Base-by-base conservation (phyloP, 257 asterid genomes). In the Nicotiana otophora region DNA sequence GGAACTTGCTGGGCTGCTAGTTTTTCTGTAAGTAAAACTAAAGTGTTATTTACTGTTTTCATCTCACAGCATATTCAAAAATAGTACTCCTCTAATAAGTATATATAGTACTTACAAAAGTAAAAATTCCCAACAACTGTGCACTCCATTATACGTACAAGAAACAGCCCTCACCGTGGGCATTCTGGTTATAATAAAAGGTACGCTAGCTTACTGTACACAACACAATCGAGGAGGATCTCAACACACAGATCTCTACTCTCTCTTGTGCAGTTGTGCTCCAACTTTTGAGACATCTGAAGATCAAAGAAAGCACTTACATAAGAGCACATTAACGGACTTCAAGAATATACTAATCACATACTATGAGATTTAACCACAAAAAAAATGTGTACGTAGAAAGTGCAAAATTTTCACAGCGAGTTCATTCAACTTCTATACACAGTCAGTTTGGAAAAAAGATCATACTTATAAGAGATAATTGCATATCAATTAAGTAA, bases 211-310 rank as follows among this genome's bases (percentile, higher is more conserved):
- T 58, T 46, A 72, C 79, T 72, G 39, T 72, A 70, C 78, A 70
- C 42, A 75, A 75, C 80, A 51, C 80, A 75, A 51, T 75, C 0
- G 80, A 75, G 63, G 80, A 75, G 80, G 80, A 75, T 26, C 80
- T 26, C 63, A 34, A 7, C 2, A 74, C 42, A 28, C 16, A 26
- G 46, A 51, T 75, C 63, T 75, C 63, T 51, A 75, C 63, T 15
- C 80, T 75, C 63, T 75, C 42, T 75, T 75, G 80, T 23, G 26
- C 26, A 23, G 26, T 23, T 23, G 26, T 75, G 80, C 80, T 51
- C 36, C 63, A 75, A 51, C 63, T 51, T 48, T 61, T 48, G 9
- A 7, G 36, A 39, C 26, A 31, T 67, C 75, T 67, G 75, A 16
- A 67, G 17, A 67, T 67, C 51, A 33, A 67, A 5, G 23, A 66